phyloP scores from a whole-genome alignment of 257 asterid genomes.

The Cordia subcordata region DNA sequence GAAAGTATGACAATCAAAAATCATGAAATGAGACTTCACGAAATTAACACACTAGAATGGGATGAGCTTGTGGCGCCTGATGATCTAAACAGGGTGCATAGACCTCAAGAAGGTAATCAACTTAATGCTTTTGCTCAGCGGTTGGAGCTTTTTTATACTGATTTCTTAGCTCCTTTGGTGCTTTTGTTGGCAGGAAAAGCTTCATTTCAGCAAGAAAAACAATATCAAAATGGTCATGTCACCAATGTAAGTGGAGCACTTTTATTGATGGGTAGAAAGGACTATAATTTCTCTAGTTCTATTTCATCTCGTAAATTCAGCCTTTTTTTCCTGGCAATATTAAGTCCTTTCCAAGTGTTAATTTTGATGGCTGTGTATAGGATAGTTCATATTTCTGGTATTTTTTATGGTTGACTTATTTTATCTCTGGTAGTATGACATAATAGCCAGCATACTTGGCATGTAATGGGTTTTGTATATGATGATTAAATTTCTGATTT shows the following conservation, averaged over 20 bases:
- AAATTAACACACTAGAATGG: slow-evolving; percentile 83
- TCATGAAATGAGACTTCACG: slow-evolving; percentile 66
- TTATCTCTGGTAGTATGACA: no score
- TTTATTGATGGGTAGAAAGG: not conserved
- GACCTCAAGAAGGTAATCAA: slow-evolving; percentile 47
- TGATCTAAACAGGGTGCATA: slow-evolving; percentile 37
- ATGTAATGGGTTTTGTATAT: no score
- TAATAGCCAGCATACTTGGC: no score
- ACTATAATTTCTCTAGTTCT: not conserved
- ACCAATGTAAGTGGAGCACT: slow-evolving; percentile 36
- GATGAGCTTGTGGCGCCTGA: slow-evolving; percentile 66
- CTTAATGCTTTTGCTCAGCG: not conserved
- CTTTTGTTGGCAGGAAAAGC: slow-evolving; percentile 33
- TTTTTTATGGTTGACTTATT: no score
- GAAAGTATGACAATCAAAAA: slow-evolving; percentile 35
- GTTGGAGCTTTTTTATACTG: no score
- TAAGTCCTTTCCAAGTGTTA: no score
- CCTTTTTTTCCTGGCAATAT: no score
- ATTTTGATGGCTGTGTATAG: no score
- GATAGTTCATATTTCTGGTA: no score
- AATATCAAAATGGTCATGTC: slow-evolving; percentile 31
- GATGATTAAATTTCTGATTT: no score
- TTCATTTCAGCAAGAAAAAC: slow-evolving; percentile 36
- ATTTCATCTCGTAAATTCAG: no score
- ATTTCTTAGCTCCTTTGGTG: no score